Evolutionary conservation across 176 grass and related monocot species (phyloP).

Genomic region (Chloris gayana): DNA sequence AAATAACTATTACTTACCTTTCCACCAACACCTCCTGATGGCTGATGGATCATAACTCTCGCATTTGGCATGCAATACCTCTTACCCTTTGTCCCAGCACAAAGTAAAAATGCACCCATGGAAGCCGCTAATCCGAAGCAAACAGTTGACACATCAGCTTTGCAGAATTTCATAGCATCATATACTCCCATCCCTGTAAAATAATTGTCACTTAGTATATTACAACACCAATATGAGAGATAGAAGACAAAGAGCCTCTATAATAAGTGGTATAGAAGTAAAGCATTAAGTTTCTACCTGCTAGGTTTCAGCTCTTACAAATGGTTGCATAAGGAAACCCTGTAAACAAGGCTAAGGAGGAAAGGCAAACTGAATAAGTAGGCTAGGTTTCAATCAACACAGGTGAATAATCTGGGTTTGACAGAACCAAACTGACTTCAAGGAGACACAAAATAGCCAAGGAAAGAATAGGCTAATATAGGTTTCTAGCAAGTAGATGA

Average conservation of each 20-base stretch:
- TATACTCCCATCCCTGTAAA: conserved; percentile 94
- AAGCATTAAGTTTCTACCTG: not conserved
- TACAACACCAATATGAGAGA: not conserved
- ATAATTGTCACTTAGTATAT: conserved; percentile 15
- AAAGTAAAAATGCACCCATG: conserved; percentile 92
- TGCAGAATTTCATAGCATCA: conserved; percentile 98
- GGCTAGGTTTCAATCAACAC: conserved; percentile 5
- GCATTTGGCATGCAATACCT: conserved; percentile 99
- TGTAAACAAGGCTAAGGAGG: not conserved
- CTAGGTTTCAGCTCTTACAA: conserved; percentile 1
- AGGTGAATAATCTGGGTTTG: not conserved
- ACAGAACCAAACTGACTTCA: not conserved
- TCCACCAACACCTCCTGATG: conserved; percentile 77
- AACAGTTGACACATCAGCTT: conserved; percentile 89
- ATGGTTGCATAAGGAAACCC: not conserved
- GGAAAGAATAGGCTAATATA: not conserved
- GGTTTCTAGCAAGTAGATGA: not conserved
- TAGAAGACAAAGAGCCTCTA: not conserved
- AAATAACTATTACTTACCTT: conserved; percentile 44
- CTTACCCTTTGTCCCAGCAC: conserved; percentile 86
- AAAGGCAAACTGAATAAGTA: conserved; percentile 18
- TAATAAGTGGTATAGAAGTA: conserved; percentile 11
- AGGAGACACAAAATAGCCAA: not conserved
- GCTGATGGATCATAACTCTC: conserved; percentile 95
- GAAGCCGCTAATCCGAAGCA: conserved; percentile 96